Conservation (phyloP, 352 stramenopile species). For the Globisporangium cylindrosporum region DNA sequence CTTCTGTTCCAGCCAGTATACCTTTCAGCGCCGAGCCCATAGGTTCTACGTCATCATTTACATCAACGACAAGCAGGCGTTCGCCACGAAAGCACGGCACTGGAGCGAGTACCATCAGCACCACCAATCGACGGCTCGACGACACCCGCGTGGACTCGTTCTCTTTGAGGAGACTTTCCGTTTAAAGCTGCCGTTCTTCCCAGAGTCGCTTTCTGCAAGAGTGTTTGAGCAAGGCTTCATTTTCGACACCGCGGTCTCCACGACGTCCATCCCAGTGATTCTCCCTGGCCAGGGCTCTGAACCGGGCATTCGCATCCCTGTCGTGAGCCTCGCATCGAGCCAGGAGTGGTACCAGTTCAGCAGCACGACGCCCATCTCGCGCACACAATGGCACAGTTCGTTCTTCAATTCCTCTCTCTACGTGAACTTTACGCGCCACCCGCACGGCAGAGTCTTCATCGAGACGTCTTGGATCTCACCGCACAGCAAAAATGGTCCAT, state of each 20-base stretch:
- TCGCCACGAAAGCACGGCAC: constrained; percentile 23
- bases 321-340: constrained; percentile 45
- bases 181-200: constrained; percentile 49
- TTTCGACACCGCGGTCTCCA: constrained; percentile 42
- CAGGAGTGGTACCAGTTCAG: constrained; percentile 81
- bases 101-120: constrained; percentile 8
- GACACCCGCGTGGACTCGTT: constrained; percentile 26
- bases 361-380: constrained; percentile 35
- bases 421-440: constrained; percentile 30
- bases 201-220: constrained; percentile 38
- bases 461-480: constrained; percentile 37
- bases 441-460: constrained; percentile 49
- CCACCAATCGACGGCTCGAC: background rate
- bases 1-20: background rate
- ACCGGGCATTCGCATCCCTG: constrained; percentile 20
- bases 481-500: background rate
- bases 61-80: constrained; percentile 42
- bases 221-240: constrained; percentile 46
- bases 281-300: constrained; percentile 36
- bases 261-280: constrained; percentile 43
- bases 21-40: background rate
- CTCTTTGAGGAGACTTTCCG: constrained; percentile 45
- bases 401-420: constrained; percentile 58
- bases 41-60: constrained; percentile 39
- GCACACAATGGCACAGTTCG: constrained; percentile 46